phyloP scores from a whole-genome alignment of 2,329 filamentous ascomycete genomes.

The Sphaerulina vaccinii region DNA sequence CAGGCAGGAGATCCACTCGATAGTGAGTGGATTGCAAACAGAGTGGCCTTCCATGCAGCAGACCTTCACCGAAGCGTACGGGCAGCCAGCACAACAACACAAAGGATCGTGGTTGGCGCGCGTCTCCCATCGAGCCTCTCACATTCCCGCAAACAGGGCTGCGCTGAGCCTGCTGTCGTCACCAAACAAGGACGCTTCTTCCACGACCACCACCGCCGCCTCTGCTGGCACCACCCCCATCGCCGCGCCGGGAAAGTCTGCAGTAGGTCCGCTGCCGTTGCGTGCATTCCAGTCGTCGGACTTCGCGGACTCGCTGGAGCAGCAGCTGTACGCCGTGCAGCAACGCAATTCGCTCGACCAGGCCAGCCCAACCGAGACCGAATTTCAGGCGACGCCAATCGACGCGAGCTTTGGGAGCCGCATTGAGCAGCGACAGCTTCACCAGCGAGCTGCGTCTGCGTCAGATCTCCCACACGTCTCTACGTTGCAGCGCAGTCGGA shows the following conservation, averaged over 20 bases:
- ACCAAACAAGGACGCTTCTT: neutral
- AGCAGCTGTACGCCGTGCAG: conserved; percentile 20
- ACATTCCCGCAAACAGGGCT: conserved; percentile 22
- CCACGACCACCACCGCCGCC: neutral
- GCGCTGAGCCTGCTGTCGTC: conserved; percentile 9
- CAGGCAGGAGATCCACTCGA: neutral
- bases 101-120: conserved; percentile 24
- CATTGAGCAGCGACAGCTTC: conserved; percentile 1
- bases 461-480: conserved; percentile 16
- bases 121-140: conserved; percentile 33
- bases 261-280: conserved; percentile 10
- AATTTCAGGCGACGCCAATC: conserved; percentile 35
- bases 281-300: conserved; percentile 6
- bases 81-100: neutral
- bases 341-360: conserved; percentile 10
- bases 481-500: conserved; percentile 17
- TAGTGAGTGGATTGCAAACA: neutral
- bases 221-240: conserved; percentile 9
- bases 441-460: conserved; percentile 5
- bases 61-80: neutral
- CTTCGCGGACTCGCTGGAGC: conserved; percentile 15
- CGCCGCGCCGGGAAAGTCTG: neutral
- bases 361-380: conserved; percentile 29
- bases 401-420: conserved; percentile 35
- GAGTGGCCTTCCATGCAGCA: conserved; percentile 4